Conservation (phyloP, 208 protist genomes). For the Endotrypanum monterogeii region DNA sequence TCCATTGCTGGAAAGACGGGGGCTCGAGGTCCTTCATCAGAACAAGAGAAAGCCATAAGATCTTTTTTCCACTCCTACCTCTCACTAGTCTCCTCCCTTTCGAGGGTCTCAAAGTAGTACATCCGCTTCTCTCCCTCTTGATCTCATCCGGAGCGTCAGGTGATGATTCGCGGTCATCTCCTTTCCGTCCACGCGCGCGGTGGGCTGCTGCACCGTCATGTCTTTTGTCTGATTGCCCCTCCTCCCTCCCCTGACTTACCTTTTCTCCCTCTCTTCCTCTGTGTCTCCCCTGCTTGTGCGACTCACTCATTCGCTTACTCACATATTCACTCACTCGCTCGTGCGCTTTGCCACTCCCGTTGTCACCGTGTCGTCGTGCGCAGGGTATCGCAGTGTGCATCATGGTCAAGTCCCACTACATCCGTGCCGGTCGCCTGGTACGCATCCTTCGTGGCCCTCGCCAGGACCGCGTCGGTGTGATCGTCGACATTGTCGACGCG, state of each 20-base stretch:
- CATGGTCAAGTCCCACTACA: constrained; percentile 74
- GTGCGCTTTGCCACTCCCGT: not conserved
- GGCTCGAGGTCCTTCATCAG: too few relatives aligned
- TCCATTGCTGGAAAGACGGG: too few relatives aligned
- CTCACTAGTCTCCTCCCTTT: not conserved
- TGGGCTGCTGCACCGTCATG: constrained; percentile 1
- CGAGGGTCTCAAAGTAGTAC: not conserved
- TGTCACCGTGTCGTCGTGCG: not conserved
- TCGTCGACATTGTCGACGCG: constrained; percentile 90
- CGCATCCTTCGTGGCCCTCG: constrained; percentile 62
- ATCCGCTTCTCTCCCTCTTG: not conserved
- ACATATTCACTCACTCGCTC: constrained; percentile 6
- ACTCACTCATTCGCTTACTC: constrained; percentile 1
- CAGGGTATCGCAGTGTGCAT: constrained; percentile 35
- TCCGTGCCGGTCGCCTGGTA: constrained; percentile 56
- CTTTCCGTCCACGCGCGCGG: not conserved
- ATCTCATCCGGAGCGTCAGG: not conserved
- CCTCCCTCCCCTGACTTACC: not conserved
- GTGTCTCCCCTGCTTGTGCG: not conserved
- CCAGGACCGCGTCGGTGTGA: constrained; percentile 68
- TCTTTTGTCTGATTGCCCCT: too few relatives aligned
- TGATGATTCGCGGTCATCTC: not conserved
- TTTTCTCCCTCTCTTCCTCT: not conserved
- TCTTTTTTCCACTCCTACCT: too few relatives aligned
- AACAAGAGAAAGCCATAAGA: too few relatives aligned